A percentile compares a stretch with the other conserved stretches of the same genome.
These are phyloP conservation scores for Clonostachys rhizophaga DNA, from an alignment of 2,329 filamentous ascomycete species.

Conservation along the genomic window DNA sequence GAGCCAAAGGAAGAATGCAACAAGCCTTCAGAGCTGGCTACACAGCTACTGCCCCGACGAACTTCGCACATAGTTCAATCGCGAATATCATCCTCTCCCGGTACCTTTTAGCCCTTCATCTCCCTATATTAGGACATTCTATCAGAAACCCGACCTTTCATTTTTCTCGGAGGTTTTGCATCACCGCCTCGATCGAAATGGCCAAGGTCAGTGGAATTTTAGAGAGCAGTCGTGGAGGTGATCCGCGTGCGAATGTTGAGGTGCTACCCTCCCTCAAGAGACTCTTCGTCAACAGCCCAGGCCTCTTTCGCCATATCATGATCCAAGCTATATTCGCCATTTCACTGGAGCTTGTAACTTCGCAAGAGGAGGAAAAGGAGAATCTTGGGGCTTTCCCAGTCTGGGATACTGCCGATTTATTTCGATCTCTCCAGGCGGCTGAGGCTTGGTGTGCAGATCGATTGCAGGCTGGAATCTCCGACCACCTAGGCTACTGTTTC, in stretches of 20 bases:
- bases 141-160: constrained; percentile 1
- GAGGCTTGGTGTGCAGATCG: not conserved
- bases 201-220: not conserved
- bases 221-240: too few relatives aligned
- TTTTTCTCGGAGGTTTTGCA: not conserved
- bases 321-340: constrained; percentile 2
- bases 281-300: constrained; percentile 1
- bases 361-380: not conserved
- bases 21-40: not conserved
- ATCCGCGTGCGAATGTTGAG: not conserved
- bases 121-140: not conserved
- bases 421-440: not conserved
- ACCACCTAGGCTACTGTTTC: not conserved
- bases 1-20: not conserved
- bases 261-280: not conserved
- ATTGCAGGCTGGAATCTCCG: not conserved
- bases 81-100: not conserved
- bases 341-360: constrained; percentile 1
- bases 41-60: not conserved
- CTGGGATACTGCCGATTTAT: not conserved
- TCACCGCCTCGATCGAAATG: not conserved
- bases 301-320: not conserved
- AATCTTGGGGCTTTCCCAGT: not conserved
- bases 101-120: constrained; percentile 2
- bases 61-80: not conserved